Evolutionary conservation across 2,329 filamentous ascomycete species (phyloP).

Genomic region (Orbilia ellipsospora): DNA sequence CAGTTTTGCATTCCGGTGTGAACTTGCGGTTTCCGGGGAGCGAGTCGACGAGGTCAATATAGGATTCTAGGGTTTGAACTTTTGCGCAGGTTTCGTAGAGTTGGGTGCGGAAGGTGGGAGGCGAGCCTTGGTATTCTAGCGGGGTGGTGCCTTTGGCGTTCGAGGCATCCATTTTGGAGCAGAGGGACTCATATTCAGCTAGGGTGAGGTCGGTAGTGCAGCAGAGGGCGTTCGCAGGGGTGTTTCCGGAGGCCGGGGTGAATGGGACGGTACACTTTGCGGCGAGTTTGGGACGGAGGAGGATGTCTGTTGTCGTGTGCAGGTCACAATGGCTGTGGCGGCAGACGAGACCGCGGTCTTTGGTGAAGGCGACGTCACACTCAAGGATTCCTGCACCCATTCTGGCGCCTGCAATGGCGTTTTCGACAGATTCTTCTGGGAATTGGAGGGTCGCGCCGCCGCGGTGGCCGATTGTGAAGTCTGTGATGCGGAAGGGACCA

Average conservation of each 20-base stretch:
- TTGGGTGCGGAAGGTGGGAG: slow-evolving; percentile 72
- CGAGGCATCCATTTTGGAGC: slow-evolving; percentile 76
- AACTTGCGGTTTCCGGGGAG: slow-evolving; percentile 70
- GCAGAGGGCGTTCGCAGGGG: slow-evolving; percentile 72
- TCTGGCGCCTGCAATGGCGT: slow-evolving; percentile 71
- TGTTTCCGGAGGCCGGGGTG: slow-evolving; percentile 66
- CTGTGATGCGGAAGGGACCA: slow-evolving; percentile 68
- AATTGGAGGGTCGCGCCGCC: slow-evolving; percentile 72
- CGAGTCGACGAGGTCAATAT: slow-evolving; percentile 70
- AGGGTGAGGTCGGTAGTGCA: slow-evolving; percentile 78
- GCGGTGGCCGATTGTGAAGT: slow-evolving; percentile 73
- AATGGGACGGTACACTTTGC: slow-evolving; percentile 74
- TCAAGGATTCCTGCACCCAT: slow-evolving; percentile 76
- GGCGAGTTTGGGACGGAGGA: slow-evolving; percentile 71
- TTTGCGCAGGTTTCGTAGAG: slow-evolving; percentile 74
- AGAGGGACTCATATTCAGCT: slow-evolving; percentile 74
- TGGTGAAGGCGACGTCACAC: slow-evolving; percentile 76
- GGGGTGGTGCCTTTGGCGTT: slow-evolving; percentile 71
- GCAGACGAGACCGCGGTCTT: slow-evolving; percentile 74
- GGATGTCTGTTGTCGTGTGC: slow-evolving; percentile 76
- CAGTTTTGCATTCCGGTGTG: slow-evolving; percentile 75
- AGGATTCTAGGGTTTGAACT: slow-evolving; percentile 71
- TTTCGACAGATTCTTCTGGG: slow-evolving; percentile 73
- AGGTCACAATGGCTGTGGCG: slow-evolving; percentile 75
- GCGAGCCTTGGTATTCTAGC: slow-evolving; percentile 70